Percentiles rank a stretch among this genome's conserved stretches.
Evolutionary conservation across 2,329 filamentous ascomycete species (phyloP).

Genomic region (Teratosphaeria zuluensis): DNA sequence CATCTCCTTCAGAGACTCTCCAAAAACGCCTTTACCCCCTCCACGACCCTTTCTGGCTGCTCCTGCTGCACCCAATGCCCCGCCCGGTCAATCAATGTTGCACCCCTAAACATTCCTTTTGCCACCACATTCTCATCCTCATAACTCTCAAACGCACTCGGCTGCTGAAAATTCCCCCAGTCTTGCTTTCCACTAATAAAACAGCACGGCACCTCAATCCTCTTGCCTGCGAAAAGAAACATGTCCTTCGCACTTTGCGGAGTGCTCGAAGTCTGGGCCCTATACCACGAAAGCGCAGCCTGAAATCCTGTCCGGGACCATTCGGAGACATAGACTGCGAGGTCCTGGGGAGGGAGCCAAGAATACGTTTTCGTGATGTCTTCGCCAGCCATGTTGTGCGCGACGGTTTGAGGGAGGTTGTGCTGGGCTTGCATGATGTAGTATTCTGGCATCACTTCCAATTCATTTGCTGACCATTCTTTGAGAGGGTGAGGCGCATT

Average conservation of each 20-base stretch:
- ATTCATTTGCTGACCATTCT: conserved; percentile 47
- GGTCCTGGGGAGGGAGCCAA: conserved; percentile 51
- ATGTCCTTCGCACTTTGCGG: conserved; percentile 41
- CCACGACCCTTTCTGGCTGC: conserved; percentile 45
- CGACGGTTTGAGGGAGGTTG: conserved; percentile 51
- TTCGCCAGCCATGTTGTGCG: conserved; percentile 47
- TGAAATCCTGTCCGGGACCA: conserved; percentile 56
- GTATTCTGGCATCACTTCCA: conserved; percentile 55
- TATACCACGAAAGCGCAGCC: conserved; percentile 59
- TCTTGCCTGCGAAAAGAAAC: conserved; percentile 49
- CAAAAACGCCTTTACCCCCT: conserved; percentile 38
- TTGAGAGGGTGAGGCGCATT: conserved; percentile 43
- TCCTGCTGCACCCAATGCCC: conserved; percentile 66
- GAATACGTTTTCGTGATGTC: conserved; percentile 34
- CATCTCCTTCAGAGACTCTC: neutral
- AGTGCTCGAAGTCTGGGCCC: conserved; percentile 43
- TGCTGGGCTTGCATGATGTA: conserved; percentile 54
- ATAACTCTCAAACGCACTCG: conserved; percentile 52
- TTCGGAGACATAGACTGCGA: conserved; percentile 52
- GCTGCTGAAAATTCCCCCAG: conserved; percentile 61
- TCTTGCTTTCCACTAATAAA: conserved; percentile 56
- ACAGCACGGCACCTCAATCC: conserved; percentile 50
- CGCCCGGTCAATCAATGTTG: conserved; percentile 47
- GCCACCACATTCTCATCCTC: conserved; percentile 27
- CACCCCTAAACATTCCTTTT: conserved; percentile 43